Base-by-base conservation (phyloP, 1,284 basidiomycete species). In the Cryptococcus sp. region DNA sequence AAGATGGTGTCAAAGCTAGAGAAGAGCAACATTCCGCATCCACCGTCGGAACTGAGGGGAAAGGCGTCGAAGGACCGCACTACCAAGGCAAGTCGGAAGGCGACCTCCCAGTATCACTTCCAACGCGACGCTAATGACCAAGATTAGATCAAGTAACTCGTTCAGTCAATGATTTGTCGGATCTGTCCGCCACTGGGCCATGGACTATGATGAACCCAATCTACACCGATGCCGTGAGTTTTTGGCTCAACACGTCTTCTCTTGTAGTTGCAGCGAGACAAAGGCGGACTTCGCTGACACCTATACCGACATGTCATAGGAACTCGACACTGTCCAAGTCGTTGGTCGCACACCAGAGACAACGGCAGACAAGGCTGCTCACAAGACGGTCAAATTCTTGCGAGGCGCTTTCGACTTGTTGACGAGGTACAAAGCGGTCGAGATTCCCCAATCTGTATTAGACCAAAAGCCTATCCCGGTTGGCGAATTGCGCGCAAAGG, bases 391-490 rank as follows among this genome's bases (percentile, higher is more conserved):
- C 41, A 83, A 75, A 55, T 46, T 87, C 1, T 69, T 83, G 5
- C 82, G 89, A 72, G 80, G 77, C 67, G 78, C 82, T 2, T 93
- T 93, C 71, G 91, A 94, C 72, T 54, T 89, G 29, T 23, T 71
- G 34, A 73, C 77, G 3, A 83, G 89, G 3, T 96, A 95, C 81
- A 89, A 87, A 66, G 86, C 91, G 71, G 84, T 84, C 66, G 79
- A 80, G 1, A 82, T 74, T 48, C 68, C 72, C 15, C 54, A 63
- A 23, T 53, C 53, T 17, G 57, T 68, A 17, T 62, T 74, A 10
- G 45, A 55, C 19, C 66, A 74, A 54, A 61, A 65, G 1, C 74
- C 76, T 3, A 47, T 87, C 3, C 87, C 89, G 11, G 81, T 91
- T 25, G 82, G 85, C 54, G 84, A 93, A 64, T 82, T 95, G 39